Conservation (phyloP, 2,329 filamentous ascomycete genomes). For the Fragosphaeria purpurea region DNA sequence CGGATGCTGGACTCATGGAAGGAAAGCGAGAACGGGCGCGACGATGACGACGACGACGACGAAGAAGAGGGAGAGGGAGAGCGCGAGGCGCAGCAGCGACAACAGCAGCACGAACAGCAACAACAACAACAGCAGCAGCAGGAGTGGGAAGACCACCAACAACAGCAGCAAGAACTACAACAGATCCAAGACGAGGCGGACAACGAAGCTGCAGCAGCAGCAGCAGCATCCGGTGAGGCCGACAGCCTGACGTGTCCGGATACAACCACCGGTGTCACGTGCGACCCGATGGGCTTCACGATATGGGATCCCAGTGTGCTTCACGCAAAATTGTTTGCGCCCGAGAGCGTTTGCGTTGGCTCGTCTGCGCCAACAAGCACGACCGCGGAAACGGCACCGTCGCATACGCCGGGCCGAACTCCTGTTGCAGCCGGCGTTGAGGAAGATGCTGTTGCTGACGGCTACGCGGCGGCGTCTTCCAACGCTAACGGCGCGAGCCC, state of each 20-base stretch:
- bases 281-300: background rate
- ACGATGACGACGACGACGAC: constrained; percentile 47
- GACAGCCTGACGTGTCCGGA: background rate
- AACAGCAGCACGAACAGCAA: background rate
- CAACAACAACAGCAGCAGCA: background rate
- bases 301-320: background rate
- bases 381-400: too few relatives aligned
- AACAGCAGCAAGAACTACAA: constrained; percentile 18
- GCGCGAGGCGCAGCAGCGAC: constrained; percentile 38
- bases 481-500: too few relatives aligned
- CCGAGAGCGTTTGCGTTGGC: background rate
- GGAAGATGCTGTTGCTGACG: too few relatives aligned
- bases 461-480: too few relatives aligned
- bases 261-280: background rate
- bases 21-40: constrained; percentile 60
- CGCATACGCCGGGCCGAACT: too few relatives aligned
- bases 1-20: constrained; percentile 93
- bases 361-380: background rate
- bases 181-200: background rate
- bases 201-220: constrained; percentile 15
- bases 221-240: constrained; percentile 10
- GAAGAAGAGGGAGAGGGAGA: constrained; percentile 16
- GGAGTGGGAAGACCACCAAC: background rate
- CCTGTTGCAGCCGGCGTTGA: too few relatives aligned
- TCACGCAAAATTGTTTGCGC: background rate